Percentiles rank a stretch among this genome's conserved stretches.
These are phyloP conservation scores for Cladorrhinum sp. DNA, from an alignment of 2,329 filamentous ascomycete genomes.

Conservation along the genomic window DNA sequence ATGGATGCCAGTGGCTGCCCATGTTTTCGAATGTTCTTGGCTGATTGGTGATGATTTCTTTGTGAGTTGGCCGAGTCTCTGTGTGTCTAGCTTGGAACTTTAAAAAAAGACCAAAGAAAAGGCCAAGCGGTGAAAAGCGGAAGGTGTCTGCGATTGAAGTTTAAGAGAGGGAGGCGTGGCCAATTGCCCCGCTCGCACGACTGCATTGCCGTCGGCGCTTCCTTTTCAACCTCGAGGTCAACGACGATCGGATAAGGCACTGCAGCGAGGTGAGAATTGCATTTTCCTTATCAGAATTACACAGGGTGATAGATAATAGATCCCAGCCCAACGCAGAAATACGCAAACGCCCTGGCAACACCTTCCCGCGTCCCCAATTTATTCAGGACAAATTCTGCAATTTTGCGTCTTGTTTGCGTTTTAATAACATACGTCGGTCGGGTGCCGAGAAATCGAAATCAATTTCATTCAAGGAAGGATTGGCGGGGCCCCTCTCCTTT, in stretches of 20 bases:
- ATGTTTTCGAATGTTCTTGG: conserved; percentile 1
- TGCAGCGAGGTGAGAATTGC: not conserved
- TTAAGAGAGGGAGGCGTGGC: not conserved
- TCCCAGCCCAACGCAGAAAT: not conserved
- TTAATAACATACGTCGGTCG: not conserved
- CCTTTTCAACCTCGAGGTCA: not conserved
- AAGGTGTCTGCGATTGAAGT: not conserved
- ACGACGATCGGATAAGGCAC: not conserved
- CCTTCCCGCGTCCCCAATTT: not conserved
- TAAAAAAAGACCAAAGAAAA: not conserved
- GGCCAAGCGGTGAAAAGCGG: not conserved
- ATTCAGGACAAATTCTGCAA: not conserved
- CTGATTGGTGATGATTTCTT: not conserved
- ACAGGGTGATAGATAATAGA: not conserved
- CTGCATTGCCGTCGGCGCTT: not conserved
- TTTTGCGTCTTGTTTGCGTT: not conserved
- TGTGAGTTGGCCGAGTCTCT: not conserved
- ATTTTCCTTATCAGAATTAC: no score
- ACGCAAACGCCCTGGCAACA: not conserved
- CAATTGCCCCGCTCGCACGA: not conserved
- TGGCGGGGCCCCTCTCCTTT: not conserved
- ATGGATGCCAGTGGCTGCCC: not conserved
- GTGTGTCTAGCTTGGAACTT: not conserved
- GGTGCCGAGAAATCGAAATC: not conserved
- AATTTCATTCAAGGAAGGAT: conserved; percentile 1